A percentile compares a stretch with the other conserved stretches of the same genome.
These are phyloP conservation scores for Novymonas esmeraldas DNA, from an alignment of 208 protist genomes.

Conservation along the genomic window DNA sequence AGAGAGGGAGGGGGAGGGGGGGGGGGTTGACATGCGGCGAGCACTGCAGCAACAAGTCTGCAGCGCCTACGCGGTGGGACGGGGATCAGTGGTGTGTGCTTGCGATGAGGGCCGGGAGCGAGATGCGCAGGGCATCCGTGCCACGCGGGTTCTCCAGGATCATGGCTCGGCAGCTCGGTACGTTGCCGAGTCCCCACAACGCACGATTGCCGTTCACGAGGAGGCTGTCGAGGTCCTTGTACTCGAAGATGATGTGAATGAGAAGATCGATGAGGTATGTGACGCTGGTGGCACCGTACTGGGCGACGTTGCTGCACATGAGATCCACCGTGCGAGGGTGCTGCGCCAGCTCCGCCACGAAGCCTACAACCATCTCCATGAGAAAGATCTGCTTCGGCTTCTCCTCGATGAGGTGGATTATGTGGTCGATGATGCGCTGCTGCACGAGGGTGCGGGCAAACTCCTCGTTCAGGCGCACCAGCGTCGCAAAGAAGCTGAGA, in stretches of 20 bases:
- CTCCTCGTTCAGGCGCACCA: constrained; percentile 42
- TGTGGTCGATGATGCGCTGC: constrained; percentile 59
- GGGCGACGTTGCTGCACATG: constrained; percentile 5
- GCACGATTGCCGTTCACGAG: constrained; percentile 72
- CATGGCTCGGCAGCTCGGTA: constrained; percentile 53
- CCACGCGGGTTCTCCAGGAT: constrained; percentile 76
- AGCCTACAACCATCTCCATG: constrained; percentile 79
- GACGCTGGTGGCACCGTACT: constrained; percentile 35
- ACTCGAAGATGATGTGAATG: constrained; percentile 80
- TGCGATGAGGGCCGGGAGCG: constrained; percentile 58
- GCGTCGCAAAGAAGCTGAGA: constrained; percentile 69
- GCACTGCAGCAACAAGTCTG: no score
- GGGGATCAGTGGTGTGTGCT: constrained; percentile 13
- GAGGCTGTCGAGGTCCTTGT: constrained; percentile 72
- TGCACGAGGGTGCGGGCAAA: constrained; percentile 60
- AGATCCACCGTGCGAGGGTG: constrained; percentile 45
- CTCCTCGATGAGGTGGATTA: constrained; percentile 54
- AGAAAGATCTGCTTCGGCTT: constrained; percentile 76
- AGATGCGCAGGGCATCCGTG: constrained; percentile 67
- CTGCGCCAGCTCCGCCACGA: constrained; percentile 71
- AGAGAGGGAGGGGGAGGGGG: no score
- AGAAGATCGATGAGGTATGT: constrained; percentile 64
- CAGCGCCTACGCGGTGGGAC: no score
- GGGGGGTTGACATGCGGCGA: no score
- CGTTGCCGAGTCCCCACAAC: constrained; percentile 87